Base-by-base conservation (phyloP, 495 filamentous ascomycete species). In the Bryoglossum gracile region DNA sequence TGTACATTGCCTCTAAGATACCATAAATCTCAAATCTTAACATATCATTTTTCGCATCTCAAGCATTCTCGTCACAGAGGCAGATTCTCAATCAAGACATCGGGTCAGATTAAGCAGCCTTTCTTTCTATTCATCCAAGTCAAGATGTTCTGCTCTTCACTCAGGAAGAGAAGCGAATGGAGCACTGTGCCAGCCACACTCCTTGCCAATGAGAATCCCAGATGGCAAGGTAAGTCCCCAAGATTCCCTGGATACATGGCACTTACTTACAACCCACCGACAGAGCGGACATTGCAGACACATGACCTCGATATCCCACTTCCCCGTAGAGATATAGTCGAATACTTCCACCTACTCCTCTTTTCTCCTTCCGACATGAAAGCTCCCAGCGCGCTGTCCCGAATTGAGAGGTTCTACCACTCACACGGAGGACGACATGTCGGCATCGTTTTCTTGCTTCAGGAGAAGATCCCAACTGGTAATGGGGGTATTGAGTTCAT, bases 141-240 rank as follows among this genome's bases (percentile, higher is more conserved):
- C n/a, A n/a, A n/a, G n/a, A 71, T 77, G 58, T 74, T 84, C 60
- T 80, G 73, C 62, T 68, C 70, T 8, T 71, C 72, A 19, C 67
- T 86, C 30, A 72, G 79, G 23, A 66, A 67, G 39, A 70, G 74
- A 28, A 56, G 63, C 3, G 66, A 71, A 19, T 83, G 78, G 77
- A 62, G 61, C 9, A 55, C 68, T 10, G 53, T 77, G 8, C 61
- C 68, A 2, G 59, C 72, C 1, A 51, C 62, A 18, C 65, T 86
- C 35, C 58, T 66, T 4, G 61, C 67, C 22, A 46, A 62, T 8
- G 54, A 58, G 11, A 18, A 40, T 8, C 51, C 60, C 35, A 63
- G 36, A 46, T 75, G 79, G 58, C 68, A 71, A 67, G 79, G 82
- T 77, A 64, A 28, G 11, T 32, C 10, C 18, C 13, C 22, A 2